Evolutionary conservation across 495 filamentous ascomycete species (phyloP), one percentile per base, ranked within the genome.

Genomic region (Xylaria nigripes): DNA sequence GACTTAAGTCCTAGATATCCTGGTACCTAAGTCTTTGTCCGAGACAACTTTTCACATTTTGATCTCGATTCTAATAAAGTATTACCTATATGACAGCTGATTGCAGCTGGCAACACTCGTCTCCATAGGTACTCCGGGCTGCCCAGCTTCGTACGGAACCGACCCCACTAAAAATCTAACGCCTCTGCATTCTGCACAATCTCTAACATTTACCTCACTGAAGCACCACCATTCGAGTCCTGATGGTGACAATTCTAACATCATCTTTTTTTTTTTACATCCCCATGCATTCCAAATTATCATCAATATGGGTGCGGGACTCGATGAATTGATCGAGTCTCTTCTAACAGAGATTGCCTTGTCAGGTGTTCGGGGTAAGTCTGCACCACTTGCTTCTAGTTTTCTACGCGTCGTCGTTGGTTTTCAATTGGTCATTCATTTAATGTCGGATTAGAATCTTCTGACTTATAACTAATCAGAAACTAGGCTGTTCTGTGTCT

Each of bases 261-360:
- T 40, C 50, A 36, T 44, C 12, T 48, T 60, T 64, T 56, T 52
- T 22, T 21, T 29, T 16, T 23, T n/a, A n/a, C n/a, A n/a, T 23
- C 29, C 63, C 44, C 51, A 76, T 70, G 68, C 50, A 27, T 53
- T 38, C 22, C 23, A 50, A 30, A 44, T 21, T 32, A 22, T 50
- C 24, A 42, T 38, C 58, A 69, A 49, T n/a, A 90, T 91, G 88
- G 80, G 73, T 50, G 73, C 68, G 47, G 79, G 80, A 55, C 70
- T 87, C 50, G 85, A 89, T 67, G 81, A 81, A 53, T 69, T 93
- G 67, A 81, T 90, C 45, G 78, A 85, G 58, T 82, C 80, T 62
- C 69, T 91, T 45, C 69, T 92, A 43, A 76, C 78, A 18, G 85
- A 87, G 72, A 84, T 92, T 64, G 86, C 86, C 6, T 75, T 73